Base-by-base conservation (phyloP, 805 yeast genomes). In the Myxozyma sirexii region DNA sequence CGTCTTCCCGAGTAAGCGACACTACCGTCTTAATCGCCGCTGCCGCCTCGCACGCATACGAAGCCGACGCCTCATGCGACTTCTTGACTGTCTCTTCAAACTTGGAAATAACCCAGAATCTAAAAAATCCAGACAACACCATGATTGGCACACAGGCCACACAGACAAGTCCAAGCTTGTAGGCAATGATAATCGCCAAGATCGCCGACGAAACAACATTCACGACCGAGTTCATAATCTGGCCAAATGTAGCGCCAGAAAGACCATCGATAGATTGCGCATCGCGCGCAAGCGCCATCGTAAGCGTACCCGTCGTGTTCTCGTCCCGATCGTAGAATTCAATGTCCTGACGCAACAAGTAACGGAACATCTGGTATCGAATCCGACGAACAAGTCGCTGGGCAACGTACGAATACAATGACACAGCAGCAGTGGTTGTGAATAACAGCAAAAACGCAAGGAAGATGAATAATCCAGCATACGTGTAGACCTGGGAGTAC, bases 121-220 rank as follows among this genome's bases (percentile, higher is more conserved):
- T 72, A 58, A 73, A 48, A 66, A 76, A 77, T 6, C 80, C 80
- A 45, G 76, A 73, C 1, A 74, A 74, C 62, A 77, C 71, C 46
- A 76, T 64, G 21, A 77, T 56, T 1, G 69, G 69, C 10, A 67
- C 68, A 44, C 74, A 69, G 1, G 80, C 76, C 12, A 73, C 68
- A 42, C 78, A 75, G 13, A 77, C 80, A 2, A 77, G 67, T 4
- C 79, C 80, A 7, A 77, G 67, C 24, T 76, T 66, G 78, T 79
- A 77, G 44, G 71, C 72, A 57, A 75, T 70, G 7, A 73, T 72
- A 59, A 76, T 71, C n/a, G 77, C 77, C 21, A 77, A 68, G 33
- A 74, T 71, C 17, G 74, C 68, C 53, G 79, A 78, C 39, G 73
- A 77, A 47, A 77, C 59, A 13, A 77, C 64, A 13, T 76, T 76